Conservation (phyloP, 768 basidiomycete genomes). For the Podaxis sp. region DNA sequence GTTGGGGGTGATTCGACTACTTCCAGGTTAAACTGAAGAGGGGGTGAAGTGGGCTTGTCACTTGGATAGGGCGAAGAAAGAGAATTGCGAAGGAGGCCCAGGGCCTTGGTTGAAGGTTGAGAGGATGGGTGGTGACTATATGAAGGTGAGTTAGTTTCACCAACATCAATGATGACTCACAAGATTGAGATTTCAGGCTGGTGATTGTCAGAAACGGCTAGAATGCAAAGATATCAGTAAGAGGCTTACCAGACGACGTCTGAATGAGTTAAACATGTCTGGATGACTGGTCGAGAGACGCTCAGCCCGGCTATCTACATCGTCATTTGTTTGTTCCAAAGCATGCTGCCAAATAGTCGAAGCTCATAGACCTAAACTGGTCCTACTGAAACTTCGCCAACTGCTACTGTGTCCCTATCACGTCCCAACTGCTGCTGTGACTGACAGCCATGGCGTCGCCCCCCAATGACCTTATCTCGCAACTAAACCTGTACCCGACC, state of each 20-base stretch:
- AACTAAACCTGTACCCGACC: no score
- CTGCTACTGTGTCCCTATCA: no score
- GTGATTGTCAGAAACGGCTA: not conserved
- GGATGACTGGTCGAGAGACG: not conserved
- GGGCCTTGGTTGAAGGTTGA: conserved; percentile 61
- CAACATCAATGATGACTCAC: conserved; percentile 34
- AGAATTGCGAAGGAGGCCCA: conserved; percentile 58
- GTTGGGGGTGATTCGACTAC: conserved; percentile 70
- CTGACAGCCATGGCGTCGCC: no score
- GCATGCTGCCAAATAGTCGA: not conserved
- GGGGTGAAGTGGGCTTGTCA: conserved; percentile 38
- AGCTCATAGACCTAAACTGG: no score
- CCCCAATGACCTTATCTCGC: no score
- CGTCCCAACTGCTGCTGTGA: no score
- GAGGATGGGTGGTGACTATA: conserved; percentile 65
- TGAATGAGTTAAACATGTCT: conserved; percentile 40
- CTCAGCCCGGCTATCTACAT: not conserved
- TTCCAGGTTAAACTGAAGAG: conserved; percentile 70
- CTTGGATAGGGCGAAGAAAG: conserved; percentile 65
- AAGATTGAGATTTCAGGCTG: conserved; percentile 68
- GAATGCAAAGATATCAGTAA: not conserved
- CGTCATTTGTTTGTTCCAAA: conserved; percentile 13
- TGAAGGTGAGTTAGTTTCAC: not conserved
- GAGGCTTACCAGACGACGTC: conserved; percentile 32
- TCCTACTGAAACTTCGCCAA: no score